A percentile compares a stretch with the other conserved stretches of the same genome.
Evolutionary conservation across 352 stramenopile species (phyloP).

Genomic region (Phytophthora chlamydospora): DNA sequence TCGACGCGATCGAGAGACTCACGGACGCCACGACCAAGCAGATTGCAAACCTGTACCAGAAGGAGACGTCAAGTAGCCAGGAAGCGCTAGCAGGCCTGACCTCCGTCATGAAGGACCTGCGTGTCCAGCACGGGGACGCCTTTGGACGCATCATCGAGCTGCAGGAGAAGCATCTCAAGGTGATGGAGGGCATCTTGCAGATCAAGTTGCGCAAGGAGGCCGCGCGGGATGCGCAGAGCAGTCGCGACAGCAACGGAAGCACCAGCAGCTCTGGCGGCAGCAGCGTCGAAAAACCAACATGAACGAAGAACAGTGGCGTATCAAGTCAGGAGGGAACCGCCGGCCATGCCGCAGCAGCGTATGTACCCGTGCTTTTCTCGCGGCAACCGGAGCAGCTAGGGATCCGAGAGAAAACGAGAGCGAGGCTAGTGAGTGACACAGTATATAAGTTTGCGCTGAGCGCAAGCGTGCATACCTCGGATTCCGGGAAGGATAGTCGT

Average conservation of each 20-base stretch:
- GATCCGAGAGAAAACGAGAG: conserved; percentile 16
- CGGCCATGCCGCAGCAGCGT: neutral
- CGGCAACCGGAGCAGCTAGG: neutral
- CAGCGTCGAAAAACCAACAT: neutral
- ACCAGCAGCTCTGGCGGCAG: conserved; percentile 18
- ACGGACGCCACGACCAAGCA: conserved; percentile 65
- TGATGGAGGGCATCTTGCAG: conserved; percentile 66
- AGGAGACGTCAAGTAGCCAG: conserved; percentile 35
- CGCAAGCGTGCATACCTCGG: conserved; percentile 16
- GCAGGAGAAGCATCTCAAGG: conserved; percentile 71
- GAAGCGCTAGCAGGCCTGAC: conserved; percentile 46
- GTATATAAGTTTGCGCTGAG: conserved; percentile 31
- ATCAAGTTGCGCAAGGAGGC: conserved; percentile 49
- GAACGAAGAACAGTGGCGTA: conserved; percentile 2
- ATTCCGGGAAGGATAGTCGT: neutral
- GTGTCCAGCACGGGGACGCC: conserved; percentile 49
- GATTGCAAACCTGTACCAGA: conserved; percentile 40
- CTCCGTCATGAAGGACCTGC: conserved; percentile 58
- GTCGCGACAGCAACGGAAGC: conserved; percentile 10
- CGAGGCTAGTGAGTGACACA: conserved; percentile 25
- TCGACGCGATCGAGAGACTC: conserved; percentile 68
- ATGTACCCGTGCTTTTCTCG: conserved; percentile 2
- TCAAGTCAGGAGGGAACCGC: conserved; percentile 7
- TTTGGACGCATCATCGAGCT: conserved; percentile 63
- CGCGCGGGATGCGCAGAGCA: conserved; percentile 19